phyloP scores from a whole-genome alignment of 352 stramenopile species.

The Pythium apleroticum region DNA sequence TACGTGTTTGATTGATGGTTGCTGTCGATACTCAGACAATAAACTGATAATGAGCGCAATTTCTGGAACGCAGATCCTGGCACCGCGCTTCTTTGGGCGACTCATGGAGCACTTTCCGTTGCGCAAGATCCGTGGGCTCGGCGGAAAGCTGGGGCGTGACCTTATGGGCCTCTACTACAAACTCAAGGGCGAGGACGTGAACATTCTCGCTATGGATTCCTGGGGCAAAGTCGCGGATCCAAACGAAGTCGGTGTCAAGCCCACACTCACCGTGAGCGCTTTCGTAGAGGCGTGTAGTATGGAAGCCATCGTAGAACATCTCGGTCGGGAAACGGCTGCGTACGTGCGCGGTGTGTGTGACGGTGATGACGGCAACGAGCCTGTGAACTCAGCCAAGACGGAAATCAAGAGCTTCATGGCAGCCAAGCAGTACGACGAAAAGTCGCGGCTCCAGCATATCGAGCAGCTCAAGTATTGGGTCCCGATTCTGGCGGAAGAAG shows the following conservation, averaged over 20 bases:
- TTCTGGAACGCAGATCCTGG: slow-evolving; percentile 40
- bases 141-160: slow-evolving; percentile 75
- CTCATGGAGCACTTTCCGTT: slow-evolving; percentile 77
- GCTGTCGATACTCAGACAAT: not conserved
- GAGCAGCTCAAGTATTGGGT: slow-evolving; percentile 79
- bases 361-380: slow-evolving; percentile 66
- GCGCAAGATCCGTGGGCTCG: slow-evolving; percentile 71
- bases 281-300: slow-evolving; percentile 60
- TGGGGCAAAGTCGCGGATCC: slow-evolving; percentile 26
- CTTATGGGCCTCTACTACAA: slow-evolving; percentile 61
- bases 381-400: slow-evolving; percentile 69
- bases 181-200: slow-evolving; percentile 30
- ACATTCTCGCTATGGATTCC: slow-evolving; percentile 19
- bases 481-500: slow-evolving; percentile 68
- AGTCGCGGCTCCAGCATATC: slow-evolving; percentile 44
- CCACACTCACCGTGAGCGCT: slow-evolving; percentile 36
- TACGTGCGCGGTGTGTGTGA: slow-evolving; percentile 61
- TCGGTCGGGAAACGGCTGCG: slow-evolving; percentile 61
- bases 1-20: slow-evolving; percentile 15
- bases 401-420: slow-evolving; percentile 67
- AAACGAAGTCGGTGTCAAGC: slow-evolving; percentile 23
- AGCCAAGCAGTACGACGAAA: slow-evolving; percentile 81
- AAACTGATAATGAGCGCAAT: too few species aligned
- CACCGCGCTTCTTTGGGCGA: slow-evolving; percentile 52
- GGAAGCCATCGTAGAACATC: slow-evolving; percentile 44